Evolutionary conservation across 805 yeast species (phyloP).

Genomic region (Lipomyces sp.): DNA sequence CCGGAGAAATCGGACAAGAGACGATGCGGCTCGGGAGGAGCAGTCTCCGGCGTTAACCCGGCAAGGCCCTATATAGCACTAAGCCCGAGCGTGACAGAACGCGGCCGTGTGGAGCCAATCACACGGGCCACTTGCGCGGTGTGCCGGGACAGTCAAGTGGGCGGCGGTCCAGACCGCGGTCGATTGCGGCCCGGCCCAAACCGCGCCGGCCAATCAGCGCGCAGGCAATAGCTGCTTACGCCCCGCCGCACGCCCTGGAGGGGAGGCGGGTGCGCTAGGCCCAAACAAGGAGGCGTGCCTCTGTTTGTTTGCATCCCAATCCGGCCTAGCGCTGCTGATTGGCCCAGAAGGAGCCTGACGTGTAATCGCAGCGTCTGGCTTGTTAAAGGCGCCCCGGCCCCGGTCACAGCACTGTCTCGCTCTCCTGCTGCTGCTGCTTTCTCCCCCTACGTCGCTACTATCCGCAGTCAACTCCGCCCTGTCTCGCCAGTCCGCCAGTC

Average conservation of each 20-base stretch:
- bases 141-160: too few species aligned
- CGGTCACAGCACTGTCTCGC: not conserved
- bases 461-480: not conserved
- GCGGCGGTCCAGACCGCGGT: conserved; percentile 7
- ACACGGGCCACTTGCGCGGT: not conserved
- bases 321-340: conserved; percentile 5
- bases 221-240: conserved; percentile 3
- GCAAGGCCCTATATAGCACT: too few species aligned
- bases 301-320: conserved; percentile 11
- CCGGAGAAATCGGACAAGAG: too few species aligned
- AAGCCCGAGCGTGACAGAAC: too few species aligned
- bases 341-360: not conserved
- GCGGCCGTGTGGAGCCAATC: not conserved
- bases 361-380: not conserved
- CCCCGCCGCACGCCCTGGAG: not conserved
- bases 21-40: too few species aligned
- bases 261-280: not conserved
- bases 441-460: not conserved
- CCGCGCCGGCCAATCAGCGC: conserved; percentile 16
- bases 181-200: not conserved
- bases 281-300: not conserved
- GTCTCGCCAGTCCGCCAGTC: not conserved
- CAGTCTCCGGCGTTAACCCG: too few species aligned
- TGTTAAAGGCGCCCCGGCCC: conserved; percentile 6
- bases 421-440: not conserved